phyloP scores from a whole-genome alignment of 495 filamentous ascomycete species.

The Talaromyces adpressus region DNA sequence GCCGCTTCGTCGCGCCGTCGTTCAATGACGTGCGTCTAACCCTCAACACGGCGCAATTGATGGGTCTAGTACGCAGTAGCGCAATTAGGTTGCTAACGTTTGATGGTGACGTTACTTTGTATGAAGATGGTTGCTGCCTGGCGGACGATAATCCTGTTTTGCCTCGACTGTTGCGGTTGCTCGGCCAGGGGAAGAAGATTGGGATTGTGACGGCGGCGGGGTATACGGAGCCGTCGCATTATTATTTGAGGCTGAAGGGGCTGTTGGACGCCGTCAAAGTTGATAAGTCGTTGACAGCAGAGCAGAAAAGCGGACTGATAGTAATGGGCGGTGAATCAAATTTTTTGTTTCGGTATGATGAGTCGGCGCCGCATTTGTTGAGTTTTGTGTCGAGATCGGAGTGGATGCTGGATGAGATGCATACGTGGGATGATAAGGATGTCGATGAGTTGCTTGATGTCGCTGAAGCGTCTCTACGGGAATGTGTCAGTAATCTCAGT shows the following conservation, averaged over 20 bases:
- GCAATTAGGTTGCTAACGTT: conserved; percentile 79
- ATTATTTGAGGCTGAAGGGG: conserved; percentile 78
- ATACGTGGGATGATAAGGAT: conserved; percentile 69
- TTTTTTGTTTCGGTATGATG: conserved; percentile 73
- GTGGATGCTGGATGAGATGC: conserved; percentile 88
- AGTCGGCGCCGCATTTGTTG: conserved; percentile 25
- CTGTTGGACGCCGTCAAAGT: conserved; percentile 74
- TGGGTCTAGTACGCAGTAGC: conserved; percentile 63
- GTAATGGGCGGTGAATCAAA: conserved; percentile 91
- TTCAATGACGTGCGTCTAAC: conserved; percentile 95
- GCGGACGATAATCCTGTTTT: conserved; percentile 70
- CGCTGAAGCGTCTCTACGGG: conserved; percentile 72
- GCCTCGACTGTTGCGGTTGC: conserved; percentile 61
- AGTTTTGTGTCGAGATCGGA: conserved; percentile 56
- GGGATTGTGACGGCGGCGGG: conserved; percentile 97
- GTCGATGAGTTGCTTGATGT: conserved; percentile 76
- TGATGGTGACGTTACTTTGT: conserved; percentile 95
- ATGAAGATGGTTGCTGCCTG: conserved; percentile 84
- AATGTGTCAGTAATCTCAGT: conserved; percentile 69
- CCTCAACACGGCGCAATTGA: conserved; percentile 89
- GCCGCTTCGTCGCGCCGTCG: conserved; percentile 90
- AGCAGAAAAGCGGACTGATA: conserved; percentile 68
- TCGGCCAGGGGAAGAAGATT: conserved; percentile 58
- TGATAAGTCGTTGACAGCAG: conserved; percentile 45
- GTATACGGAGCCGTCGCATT: conserved; percentile 78